Evolutionary conservation across 345 rosid species (phyloP).

Genomic region (Linum usitatissimum): DNA sequence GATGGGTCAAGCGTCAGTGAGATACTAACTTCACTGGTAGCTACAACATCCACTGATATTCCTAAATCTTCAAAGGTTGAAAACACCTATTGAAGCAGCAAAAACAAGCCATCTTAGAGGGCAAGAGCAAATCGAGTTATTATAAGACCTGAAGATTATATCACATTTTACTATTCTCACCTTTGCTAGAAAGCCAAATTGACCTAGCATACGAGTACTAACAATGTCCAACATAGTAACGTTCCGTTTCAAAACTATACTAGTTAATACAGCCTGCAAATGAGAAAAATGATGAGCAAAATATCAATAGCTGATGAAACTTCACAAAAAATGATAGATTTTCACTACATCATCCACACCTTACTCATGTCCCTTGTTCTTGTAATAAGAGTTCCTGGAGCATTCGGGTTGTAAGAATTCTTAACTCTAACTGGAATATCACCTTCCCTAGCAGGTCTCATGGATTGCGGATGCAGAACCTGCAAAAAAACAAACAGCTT

Average conservation of each 20-base stretch:
- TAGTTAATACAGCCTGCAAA: conserved; percentile 82
- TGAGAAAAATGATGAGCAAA: conserved; percentile 4
- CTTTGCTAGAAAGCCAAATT: conserved; percentile 95
- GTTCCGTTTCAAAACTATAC: conserved; percentile 93
- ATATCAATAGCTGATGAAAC: conserved; percentile 3
- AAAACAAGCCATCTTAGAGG: background rate
- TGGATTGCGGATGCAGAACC: conserved; percentile 98
- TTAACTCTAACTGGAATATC: conserved; percentile 98
- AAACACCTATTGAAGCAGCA: conserved; percentile 50
- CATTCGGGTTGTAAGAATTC: conserved; percentile 89
- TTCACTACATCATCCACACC: conserved; percentile 34
- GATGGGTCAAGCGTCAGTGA: conserved; percentile 95
- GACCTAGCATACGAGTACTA: conserved; percentile 99
- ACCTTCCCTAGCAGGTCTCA: conserved; percentile 98
- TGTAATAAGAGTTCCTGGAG: conserved; percentile 96
- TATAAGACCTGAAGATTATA: conserved; percentile 10
- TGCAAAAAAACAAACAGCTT: conserved; percentile 19
- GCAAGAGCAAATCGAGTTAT: background rate
- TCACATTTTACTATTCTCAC: conserved; percentile 22
- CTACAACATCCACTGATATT: conserved; percentile 96
- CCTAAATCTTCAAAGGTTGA: conserved; percentile 92
- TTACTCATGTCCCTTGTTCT: conserved; percentile 76
- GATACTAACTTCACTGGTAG: conserved; percentile 99
- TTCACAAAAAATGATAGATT: conserved; percentile 6
- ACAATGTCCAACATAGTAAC: conserved; percentile 98